Evolutionary conservation across 106 monocot species (phyloP).

Genomic region (Gastrodia elata): DNA sequence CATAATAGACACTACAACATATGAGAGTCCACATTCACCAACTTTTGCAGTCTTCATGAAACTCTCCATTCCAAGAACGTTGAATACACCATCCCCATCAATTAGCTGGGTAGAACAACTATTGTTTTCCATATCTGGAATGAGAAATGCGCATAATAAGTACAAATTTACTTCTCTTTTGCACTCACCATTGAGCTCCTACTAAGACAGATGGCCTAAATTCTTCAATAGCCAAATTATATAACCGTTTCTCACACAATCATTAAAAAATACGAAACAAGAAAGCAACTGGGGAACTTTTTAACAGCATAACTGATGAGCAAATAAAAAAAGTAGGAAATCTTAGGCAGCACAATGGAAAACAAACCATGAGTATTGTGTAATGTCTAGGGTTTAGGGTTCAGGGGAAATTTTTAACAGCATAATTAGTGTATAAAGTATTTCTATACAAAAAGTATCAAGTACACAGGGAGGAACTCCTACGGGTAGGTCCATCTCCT

Average conservation of each 20-base stretch:
- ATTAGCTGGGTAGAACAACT: conserved; percentile 48
- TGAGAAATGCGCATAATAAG: neutral
- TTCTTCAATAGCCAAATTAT: neutral
- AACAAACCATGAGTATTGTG: neutral
- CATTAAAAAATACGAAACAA: neutral
- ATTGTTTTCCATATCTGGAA: conserved; percentile 44
- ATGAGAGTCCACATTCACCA: conserved; percentile 61
- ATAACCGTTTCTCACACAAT: neutral
- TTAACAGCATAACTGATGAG: neutral
- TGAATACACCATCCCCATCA: conserved; percentile 65
- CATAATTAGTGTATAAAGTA: too few relatives aligned
- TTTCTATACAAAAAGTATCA: too few relatives aligned
- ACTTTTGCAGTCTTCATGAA: conserved; percentile 40
- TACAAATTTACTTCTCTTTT: neutral
- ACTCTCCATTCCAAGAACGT: conserved; percentile 34
- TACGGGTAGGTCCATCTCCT: too few relatives aligned
- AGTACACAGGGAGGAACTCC: too few relatives aligned
- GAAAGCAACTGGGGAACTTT: neutral
- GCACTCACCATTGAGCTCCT: neutral
- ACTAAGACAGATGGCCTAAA: neutral
- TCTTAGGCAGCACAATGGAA: neutral
- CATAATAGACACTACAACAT: conserved; percentile 81
- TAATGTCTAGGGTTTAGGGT: too few relatives aligned
- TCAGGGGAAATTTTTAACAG: too few relatives aligned
- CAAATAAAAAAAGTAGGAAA: neutral